These are phyloP conservation scores for Fraxinus platypoda DNA, from an alignment of 305 asterid species.

Conservation along the genomic window DNA sequence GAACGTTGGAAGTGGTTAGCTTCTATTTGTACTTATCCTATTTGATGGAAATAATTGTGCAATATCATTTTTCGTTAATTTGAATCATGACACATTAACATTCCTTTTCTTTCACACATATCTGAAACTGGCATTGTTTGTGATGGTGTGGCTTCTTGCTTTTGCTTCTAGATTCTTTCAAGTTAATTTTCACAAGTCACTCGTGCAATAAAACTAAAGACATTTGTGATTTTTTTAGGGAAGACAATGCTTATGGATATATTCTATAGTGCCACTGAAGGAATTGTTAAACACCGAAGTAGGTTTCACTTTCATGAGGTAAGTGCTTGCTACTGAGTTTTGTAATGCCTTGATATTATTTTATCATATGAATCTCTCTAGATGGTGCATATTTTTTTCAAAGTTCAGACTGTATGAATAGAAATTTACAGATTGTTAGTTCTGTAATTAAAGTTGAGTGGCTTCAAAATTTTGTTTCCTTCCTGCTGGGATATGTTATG, in stretches of 20 bases:
- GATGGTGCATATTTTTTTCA: conserved; percentile 15
- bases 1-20: conserved; percentile 96
- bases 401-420: not conserved
- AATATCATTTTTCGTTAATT: not conserved
- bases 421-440: not conserved
- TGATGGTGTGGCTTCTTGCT: conserved; percentile 17
- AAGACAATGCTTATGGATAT: conserved; percentile 99
- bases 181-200: conserved; percentile 14
- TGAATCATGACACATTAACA: conserved; percentile 1
- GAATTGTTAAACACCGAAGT: conserved; percentile 81
- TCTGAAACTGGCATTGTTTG: not conserved
- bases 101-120: conserved; percentile 8
- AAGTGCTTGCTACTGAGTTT: conserved; percentile 33
- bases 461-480: conserved; percentile 5
- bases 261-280: conserved; percentile 85
- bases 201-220: conserved; percentile 30
- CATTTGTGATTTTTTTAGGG: conserved; percentile 48
- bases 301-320: conserved; percentile 97
- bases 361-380: not conserved
- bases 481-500: not conserved
- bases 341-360: not conserved
- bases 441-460: conserved; percentile 13
- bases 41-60: conserved; percentile 10
- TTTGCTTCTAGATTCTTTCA: conserved; percentile 25
- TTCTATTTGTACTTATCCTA: conserved; percentile 31